Percentiles rank a stretch among this genome's conserved stretches.
phyloP scores from a whole-genome alignment of 2,329 filamentous ascomycete species.

The Botryotinia globosa region DNA sequence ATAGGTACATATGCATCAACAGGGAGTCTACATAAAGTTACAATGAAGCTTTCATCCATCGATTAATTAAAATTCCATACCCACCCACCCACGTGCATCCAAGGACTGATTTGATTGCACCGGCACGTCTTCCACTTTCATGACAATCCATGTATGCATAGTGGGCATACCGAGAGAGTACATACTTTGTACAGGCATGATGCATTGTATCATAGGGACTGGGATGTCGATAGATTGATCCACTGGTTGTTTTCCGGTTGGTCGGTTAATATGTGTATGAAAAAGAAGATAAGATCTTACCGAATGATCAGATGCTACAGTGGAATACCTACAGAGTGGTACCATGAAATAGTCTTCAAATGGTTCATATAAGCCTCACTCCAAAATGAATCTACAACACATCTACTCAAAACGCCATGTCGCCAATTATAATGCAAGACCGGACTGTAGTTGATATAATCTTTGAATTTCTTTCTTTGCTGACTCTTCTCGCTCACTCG shows the following conservation, averaged over 20 bases:
- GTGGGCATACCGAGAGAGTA: not conserved
- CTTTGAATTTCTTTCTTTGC: not conserved
- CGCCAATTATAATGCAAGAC: not conserved
- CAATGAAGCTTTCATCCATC: not conserved
- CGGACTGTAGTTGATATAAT: not conserved
- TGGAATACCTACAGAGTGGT: not conserved
- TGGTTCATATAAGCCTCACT: not conserved
- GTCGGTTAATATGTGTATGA: not conserved
- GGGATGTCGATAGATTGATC: not conserved
- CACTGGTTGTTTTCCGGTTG: not conserved
- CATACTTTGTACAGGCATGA: not conserved
- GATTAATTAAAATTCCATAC: not conserved
- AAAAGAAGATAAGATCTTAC: not conserved
- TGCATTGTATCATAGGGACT: not conserved
- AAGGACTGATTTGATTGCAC: slow-evolving; percentile 1
- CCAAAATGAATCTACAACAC: not conserved
- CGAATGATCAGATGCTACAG: not conserved
- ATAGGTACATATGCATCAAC: not conserved
- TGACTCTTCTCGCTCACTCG: not conserved
- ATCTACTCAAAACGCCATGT: not conserved
- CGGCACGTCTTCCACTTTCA: not conserved
- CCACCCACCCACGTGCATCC: slow-evolving; percentile 7
- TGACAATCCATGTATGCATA: not conserved
- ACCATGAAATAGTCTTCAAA: not conserved
- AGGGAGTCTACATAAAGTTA: not conserved